A percentile compares a stretch with the other conserved stretches of the same genome.
Conservation (phyloP, 108 stramenopile genomes). For the Schizochytrium sp. region DNA sequence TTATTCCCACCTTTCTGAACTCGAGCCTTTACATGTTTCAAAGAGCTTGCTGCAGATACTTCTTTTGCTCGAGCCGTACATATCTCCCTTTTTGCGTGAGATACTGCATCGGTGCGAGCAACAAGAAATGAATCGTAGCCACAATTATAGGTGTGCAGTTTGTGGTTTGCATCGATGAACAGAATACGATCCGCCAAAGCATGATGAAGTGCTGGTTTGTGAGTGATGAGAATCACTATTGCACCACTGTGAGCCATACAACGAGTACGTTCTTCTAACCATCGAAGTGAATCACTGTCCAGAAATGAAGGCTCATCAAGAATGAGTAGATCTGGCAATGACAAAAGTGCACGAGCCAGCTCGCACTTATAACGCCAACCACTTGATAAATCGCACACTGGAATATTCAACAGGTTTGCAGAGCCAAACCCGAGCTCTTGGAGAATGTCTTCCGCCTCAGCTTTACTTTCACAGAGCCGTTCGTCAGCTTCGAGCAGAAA, state of each 20-base stretch:
- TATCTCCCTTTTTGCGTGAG: constrained; percentile 62
- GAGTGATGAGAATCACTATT: constrained; percentile 78
- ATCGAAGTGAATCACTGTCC: constrained; percentile 70
- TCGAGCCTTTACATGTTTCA: constrained; percentile 69
- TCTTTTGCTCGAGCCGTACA: no score
- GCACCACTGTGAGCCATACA: constrained; percentile 62
- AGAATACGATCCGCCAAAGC: constrained; percentile 71
- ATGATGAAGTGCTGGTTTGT: constrained; percentile 77
- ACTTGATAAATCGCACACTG: constrained; percentile 67
- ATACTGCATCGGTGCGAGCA: constrained; percentile 37
- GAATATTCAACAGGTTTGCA: constrained; percentile 60
- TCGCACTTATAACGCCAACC: no score
- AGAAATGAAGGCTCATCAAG: constrained; percentile 82
- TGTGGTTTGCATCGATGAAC: constrained; percentile 76
- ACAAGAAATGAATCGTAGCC: constrained; percentile 68
- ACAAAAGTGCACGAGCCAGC: constrained; percentile 73
- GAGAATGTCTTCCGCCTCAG: constrained; percentile 65
- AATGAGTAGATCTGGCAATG: constrained; percentile 74
- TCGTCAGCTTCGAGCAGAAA: no score
- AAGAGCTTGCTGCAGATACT: constrained; percentile 68
- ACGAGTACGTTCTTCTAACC: constrained; percentile 67
- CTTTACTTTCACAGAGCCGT: constrained; percentile 62
- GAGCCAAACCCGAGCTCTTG: constrained; percentile 66
- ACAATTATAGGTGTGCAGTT: constrained; percentile 71
- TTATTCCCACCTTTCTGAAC: no score